These are phyloP conservation scores for maize (Zea mays) DNA, from an alignment of 176 grass and related monocot species.

Conservation along the genomic window Zm-B73-REFERENCE-NAM-5.0 NC_050105.1:151943501-151944000, in stretches of 20 bases:
- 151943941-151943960: constrained; percentile 11
- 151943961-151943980: constrained; percentile 6
- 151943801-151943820: constrained; percentile 85
- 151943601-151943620: constrained; percentile 61
- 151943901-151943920: constrained; percentile 46
- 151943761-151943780: constrained; percentile 78
- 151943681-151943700: too few species aligned
- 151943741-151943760: constrained; percentile 93
- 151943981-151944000: constrained; percentile 29
- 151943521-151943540: constrained; percentile 77
- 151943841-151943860: constrained; percentile 76
- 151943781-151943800: constrained; percentile 80
- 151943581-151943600: constrained; percentile 83
- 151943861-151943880: constrained; percentile 80
- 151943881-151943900: constrained; percentile 83
- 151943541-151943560: constrained; percentile 72
- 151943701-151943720: constrained; percentile 50
- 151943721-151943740: constrained; percentile 64
- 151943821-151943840: constrained; percentile 92
- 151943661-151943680: too few species aligned
- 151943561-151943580: constrained; percentile 65
- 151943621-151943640: constrained; percentile 78
- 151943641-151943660: neutral
- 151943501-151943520: constrained; percentile 75
- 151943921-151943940: too few species aligned